Percentiles rank a stretch among this genome's conserved stretches.
These are phyloP conservation scores for baker's yeast (Saccharomyces cerevisiae) DNA, from an alignment of 805 yeast species.

Conservation along the genomic window DNA sequence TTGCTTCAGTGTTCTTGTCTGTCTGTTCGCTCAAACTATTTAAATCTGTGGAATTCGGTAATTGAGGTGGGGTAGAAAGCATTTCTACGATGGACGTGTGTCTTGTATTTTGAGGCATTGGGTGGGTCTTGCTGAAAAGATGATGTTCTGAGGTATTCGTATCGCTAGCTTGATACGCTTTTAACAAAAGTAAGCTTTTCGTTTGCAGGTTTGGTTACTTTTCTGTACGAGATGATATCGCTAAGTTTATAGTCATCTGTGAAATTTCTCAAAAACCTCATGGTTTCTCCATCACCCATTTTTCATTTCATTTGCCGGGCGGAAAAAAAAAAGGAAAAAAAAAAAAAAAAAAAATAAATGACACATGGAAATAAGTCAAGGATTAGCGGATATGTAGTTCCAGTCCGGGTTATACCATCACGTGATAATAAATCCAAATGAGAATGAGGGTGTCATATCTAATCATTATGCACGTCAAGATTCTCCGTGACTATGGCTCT, in stretches of 20 bases:
- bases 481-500: not conserved
- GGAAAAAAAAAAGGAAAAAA: not conserved
- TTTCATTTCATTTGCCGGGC: not conserved
- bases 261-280: not conserved
- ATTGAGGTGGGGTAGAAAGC: constrained; percentile 68
- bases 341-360: not conserved
- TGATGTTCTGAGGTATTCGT: not conserved
- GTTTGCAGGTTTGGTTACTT: not conserved
- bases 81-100: constrained; percentile 69
- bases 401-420: not conserved
- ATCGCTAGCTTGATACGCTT: not conserved
- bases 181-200: not conserved
- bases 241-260: not conserved
- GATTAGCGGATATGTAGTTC: not conserved
- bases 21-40: not conserved
- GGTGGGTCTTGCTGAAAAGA: not conserved
- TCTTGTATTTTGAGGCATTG: constrained; percentile 22
- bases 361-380: not conserved
- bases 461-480: not conserved
- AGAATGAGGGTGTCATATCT: too few species aligned
- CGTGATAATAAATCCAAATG: not conserved
- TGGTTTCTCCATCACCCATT: not conserved
- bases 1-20: not conserved
- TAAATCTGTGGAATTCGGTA: constrained; percentile 27
- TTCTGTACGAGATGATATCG: not conserved